Evolutionary conservation across 805 yeast genomes (phyloP), one percentile per base, ranked within the genome.

Genomic region (Candida endomychidarum): DNA sequence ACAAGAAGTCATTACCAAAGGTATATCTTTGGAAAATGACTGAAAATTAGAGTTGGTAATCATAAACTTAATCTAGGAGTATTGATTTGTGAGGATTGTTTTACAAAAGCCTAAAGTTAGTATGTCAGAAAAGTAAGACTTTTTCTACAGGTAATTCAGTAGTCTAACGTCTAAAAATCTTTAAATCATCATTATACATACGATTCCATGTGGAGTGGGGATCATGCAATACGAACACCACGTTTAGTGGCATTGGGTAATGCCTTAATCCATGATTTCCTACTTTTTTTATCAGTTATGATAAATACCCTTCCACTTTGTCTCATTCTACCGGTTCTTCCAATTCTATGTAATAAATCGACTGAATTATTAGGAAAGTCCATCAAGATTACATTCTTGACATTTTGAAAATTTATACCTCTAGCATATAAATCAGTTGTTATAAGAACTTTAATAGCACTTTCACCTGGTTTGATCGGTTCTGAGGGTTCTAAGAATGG

Each of bases 301-400:
- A 93, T 67, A 47, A 88, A 83, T 2, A 87, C 96, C 45, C 96
- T 74, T 10, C 99, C 99, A 25, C 83, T 73, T 54, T 83, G 88
- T 32, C 84, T 86, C 85, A 90, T 82, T 58, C 99, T 69, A 2
- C 96, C 97, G 0, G 97, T 91, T 63, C 99, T 77, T 1, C 99
- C 99, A 1, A 87, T 83, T 46, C 99, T 71, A 58, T 91, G 98
- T 15, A 91, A 80, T 44, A 91, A 68, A 61, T 91, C 98, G 14
- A 87, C 81, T 0, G 96, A 78, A 11, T 84, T 81, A 38, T 76
- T 75, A 5, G 99, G 99, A 32, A 89, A 78, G 56, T 91, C 97
- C 66, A 82, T 83, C 37, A 93, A 64, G 19, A 91, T 72, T 9
- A 91, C 86, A 51, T 89, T 89, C 49, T 89, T 75, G 21, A 93